A percentile compares a stretch with the other conserved stretches of the same genome.
Conservation (phyloP, 164 flowering plant genomes). For the Nymphaea thermarum region DNA sequence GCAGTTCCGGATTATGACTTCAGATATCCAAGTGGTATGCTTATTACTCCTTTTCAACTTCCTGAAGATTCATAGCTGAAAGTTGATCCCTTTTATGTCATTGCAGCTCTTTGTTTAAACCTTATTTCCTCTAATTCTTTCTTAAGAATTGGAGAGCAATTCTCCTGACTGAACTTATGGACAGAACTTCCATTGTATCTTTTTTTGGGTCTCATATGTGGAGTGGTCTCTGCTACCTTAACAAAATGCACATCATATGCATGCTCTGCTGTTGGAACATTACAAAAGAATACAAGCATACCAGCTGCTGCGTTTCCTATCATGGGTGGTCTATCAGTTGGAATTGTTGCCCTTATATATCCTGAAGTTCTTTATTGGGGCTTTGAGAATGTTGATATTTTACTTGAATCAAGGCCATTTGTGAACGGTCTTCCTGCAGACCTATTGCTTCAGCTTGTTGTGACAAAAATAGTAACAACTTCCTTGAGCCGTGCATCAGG, state of each 20-base stretch:
- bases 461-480: constrained; percentile 65
- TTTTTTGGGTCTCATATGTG: constrained; percentile 78
- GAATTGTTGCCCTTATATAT: constrained; percentile 72
- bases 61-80: neutral
- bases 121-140: neutral
- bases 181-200: constrained; percentile 95
- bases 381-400: constrained; percentile 78
- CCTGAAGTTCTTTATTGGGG: constrained; percentile 98
- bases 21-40: constrained; percentile 75
- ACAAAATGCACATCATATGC: constrained; percentile 60
- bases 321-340: constrained; percentile 63
- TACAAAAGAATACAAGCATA: constrained; percentile 37
- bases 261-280: constrained; percentile 24
- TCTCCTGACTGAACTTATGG: neutral
- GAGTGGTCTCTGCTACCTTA: constrained; percentile 66
- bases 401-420: constrained; percentile 74
- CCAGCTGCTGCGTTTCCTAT: constrained; percentile 60
- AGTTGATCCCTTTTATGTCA: neutral
- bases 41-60: neutral
- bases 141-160: too few relatives aligned
- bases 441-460: constrained; percentile 70
- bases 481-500: constrained; percentile 86
- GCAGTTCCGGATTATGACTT: constrained; percentile 86
- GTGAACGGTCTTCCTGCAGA: constrained; percentile 55
- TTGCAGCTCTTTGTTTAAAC: neutral